Evolutionary conservation across 768 basidiomycete genomes (phyloP), one percentile per base, ranked within the genome.

Genomic region (Tylopilus sp.): DNA sequence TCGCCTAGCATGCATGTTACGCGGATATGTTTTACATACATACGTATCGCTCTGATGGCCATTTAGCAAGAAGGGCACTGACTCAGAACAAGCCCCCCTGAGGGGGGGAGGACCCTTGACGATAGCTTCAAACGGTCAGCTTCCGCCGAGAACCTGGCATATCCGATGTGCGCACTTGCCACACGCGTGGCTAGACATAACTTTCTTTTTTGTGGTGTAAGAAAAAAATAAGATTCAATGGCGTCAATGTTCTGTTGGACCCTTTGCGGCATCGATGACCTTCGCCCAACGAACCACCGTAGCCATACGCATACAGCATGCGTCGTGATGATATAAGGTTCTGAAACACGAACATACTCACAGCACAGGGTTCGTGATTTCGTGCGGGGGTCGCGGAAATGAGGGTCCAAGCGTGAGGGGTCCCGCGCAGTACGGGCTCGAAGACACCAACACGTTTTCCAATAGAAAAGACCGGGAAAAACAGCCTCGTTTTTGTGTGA

Each of bases 141-240:
- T 35, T 17, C 42, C 48, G 39, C 58, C 46, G 45, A 44, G 7
- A 26, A 35, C 15, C 20, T 23, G 11, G 10, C 23, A 17, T 11
- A 10, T 50, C 57, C 52, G 57, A 60, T 20, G 33, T 13, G 12
- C 53, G 58, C 53, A 45, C 54, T 9, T 23, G 25, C 44, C 28
- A 21, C 30, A 39, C 30, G 15, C 12, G 11, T 28, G 28, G 6
- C 11, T 28, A 28, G 13, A 38, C 38, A 38, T 3, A 23, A 23
- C n/a, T 22, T 23, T 40, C 10, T 6, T 20, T 30, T 26, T 28
- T 39, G 12, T 18, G 12, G 17, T 5, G 3, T 5, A 13, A 7
- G n/a, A n/a, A 10, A 20, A 3, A 43, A 10, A 21, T n/a, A 46
- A 52, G 51, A 40, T 55, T 48, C 38, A 4, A 38, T 8, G 43